Conservation (phyloP, 2,329 filamentous ascomycete genomes). For the Chrysoporthe austroafricana region DNA sequence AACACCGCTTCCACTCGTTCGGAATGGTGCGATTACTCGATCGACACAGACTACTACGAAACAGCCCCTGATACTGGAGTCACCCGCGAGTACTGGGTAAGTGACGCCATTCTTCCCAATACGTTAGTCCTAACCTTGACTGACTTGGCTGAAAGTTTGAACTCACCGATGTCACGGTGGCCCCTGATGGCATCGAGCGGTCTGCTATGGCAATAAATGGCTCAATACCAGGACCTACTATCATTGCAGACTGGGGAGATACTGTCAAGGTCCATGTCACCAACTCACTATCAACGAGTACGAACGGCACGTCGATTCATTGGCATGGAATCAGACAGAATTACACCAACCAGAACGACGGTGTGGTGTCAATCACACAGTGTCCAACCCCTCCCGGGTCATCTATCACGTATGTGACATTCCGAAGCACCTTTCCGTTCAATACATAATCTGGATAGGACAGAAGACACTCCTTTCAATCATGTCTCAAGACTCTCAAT, state of each 20-base stretch:
- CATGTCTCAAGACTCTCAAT: too few species aligned
- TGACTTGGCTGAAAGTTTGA: slow-evolving; percentile 30
- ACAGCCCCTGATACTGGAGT: slow-evolving; percentile 44
- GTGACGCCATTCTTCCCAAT: background rate
- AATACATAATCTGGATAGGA: too few species aligned
- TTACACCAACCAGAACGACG: slow-evolving; percentile 42
- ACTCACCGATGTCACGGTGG: slow-evolving; percentile 38
- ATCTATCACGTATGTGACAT: slow-evolving; percentile 43
- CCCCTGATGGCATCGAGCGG: slow-evolving; percentile 45
- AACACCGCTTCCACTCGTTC: slow-evolving; percentile 36
- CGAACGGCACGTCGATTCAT: slow-evolving; percentile 44
- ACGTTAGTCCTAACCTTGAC: too few species aligned
- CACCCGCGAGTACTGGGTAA: slow-evolving; percentile 43
- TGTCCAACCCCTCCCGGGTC: slow-evolving; percentile 55
- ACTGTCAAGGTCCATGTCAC: slow-evolving; percentile 39
- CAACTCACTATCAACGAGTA: slow-evolving; percentile 38
- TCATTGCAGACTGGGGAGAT: slow-evolving; percentile 42
- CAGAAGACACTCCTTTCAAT: too few species aligned
- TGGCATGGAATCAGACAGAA: slow-evolving; percentile 46
- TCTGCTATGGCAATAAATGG: slow-evolving; percentile 44
- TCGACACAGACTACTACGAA: slow-evolving; percentile 43
- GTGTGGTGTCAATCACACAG: slow-evolving; percentile 46
- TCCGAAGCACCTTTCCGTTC: too few species aligned
- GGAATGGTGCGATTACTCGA: slow-evolving; percentile 46
- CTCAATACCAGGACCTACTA: slow-evolving; percentile 22